Evolutionary conservation across 306 rosid genomes (phyloP).

Genomic region (Castanopsis chinensis): DNA sequence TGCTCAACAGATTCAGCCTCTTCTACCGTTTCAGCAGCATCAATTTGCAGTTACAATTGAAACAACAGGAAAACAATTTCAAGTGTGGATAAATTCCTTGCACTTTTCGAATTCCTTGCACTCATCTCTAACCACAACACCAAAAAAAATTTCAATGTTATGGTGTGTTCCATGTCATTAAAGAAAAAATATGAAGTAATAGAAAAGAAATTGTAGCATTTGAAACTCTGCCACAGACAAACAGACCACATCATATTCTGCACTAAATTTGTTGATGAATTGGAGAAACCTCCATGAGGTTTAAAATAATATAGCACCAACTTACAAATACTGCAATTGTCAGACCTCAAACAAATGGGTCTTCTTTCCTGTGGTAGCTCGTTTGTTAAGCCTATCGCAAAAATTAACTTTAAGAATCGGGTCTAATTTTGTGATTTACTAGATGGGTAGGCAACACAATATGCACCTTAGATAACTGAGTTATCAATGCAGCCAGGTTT

Average conservation of each 20-base stretch:
- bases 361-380: too few relatives aligned
- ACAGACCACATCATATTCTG: too few relatives aligned
- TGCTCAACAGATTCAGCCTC: constrained; percentile 88
- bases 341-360: too few relatives aligned
- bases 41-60: constrained; percentile 50
- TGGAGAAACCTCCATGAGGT: neutral
- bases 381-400: too few relatives aligned
- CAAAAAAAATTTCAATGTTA: constrained; percentile 18
- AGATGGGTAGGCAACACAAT: too few relatives aligned
- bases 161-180: constrained; percentile 22
- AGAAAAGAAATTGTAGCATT: neutral
- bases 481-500: too few relatives aligned
- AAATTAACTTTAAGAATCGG: too few relatives aligned
- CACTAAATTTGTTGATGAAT: neutral
- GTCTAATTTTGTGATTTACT: too few relatives aligned
- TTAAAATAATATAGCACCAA: neutral
- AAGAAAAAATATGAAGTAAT: neutral
- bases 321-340: too few relatives aligned
- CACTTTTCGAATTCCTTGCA: constrained; percentile 94
- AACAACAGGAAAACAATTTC: constrained; percentile 10
- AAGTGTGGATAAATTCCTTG: neutral
- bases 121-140: constrained; percentile 67
- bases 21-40: constrained; percentile 86
- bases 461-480: too few relatives aligned
- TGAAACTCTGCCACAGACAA: too few relatives aligned